phyloP scores from a whole-genome alignment of 192 early-diverging fungal genomes.

The Geranomyces variabilis region DNA sequence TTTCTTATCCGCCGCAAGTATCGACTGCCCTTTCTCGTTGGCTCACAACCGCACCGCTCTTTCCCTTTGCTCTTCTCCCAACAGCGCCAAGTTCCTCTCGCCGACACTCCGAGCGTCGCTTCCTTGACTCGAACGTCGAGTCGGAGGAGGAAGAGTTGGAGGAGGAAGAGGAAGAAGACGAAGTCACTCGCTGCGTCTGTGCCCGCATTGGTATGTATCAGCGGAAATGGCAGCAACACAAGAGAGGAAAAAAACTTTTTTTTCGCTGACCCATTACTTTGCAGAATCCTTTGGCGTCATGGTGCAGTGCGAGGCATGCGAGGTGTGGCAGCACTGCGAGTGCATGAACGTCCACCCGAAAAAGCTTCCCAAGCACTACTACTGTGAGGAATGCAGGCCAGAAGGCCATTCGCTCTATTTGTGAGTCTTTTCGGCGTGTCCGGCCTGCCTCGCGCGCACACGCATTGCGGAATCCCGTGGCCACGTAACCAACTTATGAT shows the following conservation, averaged over 20 bases:
- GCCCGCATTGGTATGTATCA: constrained; percentile 52
- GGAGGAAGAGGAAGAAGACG: constrained; percentile 43
- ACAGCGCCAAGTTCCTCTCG: too few species aligned
- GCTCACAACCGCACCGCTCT: too few species aligned
- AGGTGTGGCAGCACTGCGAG: constrained; percentile 93
- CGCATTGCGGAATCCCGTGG: not conserved
- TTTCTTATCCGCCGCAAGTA: too few species aligned
- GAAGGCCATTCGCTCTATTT: constrained; percentile 30
- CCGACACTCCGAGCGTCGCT: too few species aligned
- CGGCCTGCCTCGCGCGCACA: too few species aligned
- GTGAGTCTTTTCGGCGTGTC: too few species aligned
- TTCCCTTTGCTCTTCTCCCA: too few species aligned
- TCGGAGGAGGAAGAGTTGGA: too few species aligned
- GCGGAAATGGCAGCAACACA: too few species aligned
- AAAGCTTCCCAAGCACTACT: constrained; percentile 87
- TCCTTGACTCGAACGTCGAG: too few species aligned
- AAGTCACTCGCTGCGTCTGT: constrained; percentile 54
- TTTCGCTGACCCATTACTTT: constrained; percentile 3
- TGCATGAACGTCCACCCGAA: constrained; percentile 82
- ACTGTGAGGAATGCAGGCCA: constrained; percentile 89
- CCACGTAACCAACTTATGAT: not conserved
- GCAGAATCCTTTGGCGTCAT: constrained; percentile 58
- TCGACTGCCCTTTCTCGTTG: too few species aligned
- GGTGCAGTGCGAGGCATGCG: constrained; percentile 94
- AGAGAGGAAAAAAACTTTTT: constrained; percentile 2